Evolutionary conservation across 1,139 yeast genomes (phyloP), one percentile per base, ranked within the genome.

Genomic region (Hyphopichia buzzinii): DNA sequence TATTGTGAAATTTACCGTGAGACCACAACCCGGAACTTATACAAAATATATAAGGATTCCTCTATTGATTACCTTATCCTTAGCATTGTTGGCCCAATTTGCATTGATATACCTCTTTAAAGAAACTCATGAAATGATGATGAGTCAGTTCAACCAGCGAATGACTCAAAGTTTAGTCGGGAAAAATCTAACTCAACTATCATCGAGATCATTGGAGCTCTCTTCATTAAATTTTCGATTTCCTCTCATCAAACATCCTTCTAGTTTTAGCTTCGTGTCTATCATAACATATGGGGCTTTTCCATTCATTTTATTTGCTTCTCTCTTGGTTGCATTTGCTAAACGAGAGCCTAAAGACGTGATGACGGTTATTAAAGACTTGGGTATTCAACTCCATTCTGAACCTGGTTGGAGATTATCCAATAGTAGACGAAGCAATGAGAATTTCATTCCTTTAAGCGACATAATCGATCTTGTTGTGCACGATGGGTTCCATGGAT

Each of bases 401-500:
- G 48, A 50, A 29, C 52, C 54, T 17, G 29, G 48, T 3, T 67
- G 72, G 71, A 48, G 47, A 37, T 46, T 50, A 26, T 38, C 41
- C 13, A 15, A 10, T 16, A 26, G 22, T 8, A 15, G 24, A 8
- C 36, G 33, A 5, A 52, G 54, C 17, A 49, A 52, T 34, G 49
- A 54, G 35, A 41, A 50, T 17, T 79, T 81, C 48, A 66, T 80
- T 11, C 81, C 86, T 0, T 58, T 70, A 28, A 74, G 69, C 31
- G 62, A 63, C 31, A 69, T 82, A 35, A 70, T 75, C 4, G 87
- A 81, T 52, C 54, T 82, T 19, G 77, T 81, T 0, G 77, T 83
- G 23, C 82, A 81, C 48, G 90, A 83, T 52, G 88, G 84, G 1
- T 81, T 82, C 50, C 71, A 67, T 42, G 79, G 80, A 6, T 73